A percentile compares a stretch with the other conserved stretches of the same genome.
Conservation (phyloP, 176 grass and related monocot genomes). For the Carex kokanica region DNA sequence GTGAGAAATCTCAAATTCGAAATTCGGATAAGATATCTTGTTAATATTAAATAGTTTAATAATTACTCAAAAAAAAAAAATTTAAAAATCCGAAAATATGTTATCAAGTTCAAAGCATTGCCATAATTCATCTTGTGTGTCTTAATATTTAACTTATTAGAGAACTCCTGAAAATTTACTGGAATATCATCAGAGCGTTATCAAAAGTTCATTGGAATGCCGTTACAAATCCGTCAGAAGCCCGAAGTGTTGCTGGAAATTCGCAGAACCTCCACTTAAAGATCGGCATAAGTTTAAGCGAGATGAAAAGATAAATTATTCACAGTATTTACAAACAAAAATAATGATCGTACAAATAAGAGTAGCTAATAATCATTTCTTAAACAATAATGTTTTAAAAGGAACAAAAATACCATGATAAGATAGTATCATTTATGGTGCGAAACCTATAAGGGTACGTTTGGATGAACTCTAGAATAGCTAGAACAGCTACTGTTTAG, state of each 20-base stretch:
- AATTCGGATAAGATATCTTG: too few relatives aligned
- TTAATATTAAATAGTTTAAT: too few relatives aligned
- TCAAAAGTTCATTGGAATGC: too few relatives aligned
- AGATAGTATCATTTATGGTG: background rate
- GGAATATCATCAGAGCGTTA: too few relatives aligned
- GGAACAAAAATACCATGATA: background rate
- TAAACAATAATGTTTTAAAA: background rate
- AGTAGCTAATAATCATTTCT: background rate
- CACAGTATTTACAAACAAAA: background rate
- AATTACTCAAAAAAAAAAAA: too few relatives aligned
- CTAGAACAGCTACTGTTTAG: too few relatives aligned
- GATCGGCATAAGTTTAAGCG: too few relatives aligned
- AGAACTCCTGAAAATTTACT: background rate
- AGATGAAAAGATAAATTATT: background rate
- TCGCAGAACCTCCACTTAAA: too few relatives aligned
- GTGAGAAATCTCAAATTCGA: too few relatives aligned
- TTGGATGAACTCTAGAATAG: too few relatives aligned
- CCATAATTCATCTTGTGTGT: background rate
- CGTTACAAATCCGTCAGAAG: too few relatives aligned
- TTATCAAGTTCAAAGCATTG: background rate
- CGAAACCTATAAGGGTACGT: background rate
- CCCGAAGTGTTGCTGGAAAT: too few relatives aligned
- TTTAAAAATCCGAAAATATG: background rate
- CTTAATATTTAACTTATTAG: background rate
- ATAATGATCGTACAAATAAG: background rate